Evolutionary conservation across 164 flowering plant genomes (phyloP).

Genomic region (Vitis riparia): DNA sequence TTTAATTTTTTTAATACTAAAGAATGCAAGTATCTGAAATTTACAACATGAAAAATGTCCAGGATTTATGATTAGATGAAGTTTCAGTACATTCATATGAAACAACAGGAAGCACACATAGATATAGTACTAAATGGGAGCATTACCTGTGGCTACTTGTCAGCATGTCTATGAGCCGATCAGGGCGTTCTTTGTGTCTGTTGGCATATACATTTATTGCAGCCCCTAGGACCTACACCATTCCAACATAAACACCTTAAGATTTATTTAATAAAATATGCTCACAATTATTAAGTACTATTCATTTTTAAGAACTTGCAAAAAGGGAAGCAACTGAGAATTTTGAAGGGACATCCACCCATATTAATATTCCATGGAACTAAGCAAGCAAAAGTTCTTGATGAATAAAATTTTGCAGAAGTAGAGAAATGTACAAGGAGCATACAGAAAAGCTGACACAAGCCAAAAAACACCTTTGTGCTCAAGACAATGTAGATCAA

Average conservation of each 20-base stretch:
- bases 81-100: neutral
- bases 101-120: neutral
- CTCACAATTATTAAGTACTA: neutral
- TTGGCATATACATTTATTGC: slow-evolving; percentile 97
- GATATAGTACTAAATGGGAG: neutral
- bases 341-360: neutral
- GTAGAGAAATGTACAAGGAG: too few species aligned
- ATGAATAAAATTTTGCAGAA: too few species aligned
- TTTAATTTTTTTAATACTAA: too few species aligned
- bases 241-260: neutral
- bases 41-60: neutral
- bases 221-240: slow-evolving; percentile 83
- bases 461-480: too few species aligned
- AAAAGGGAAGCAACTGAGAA: neutral
- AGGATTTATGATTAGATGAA: neutral
- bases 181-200: slow-evolving; percentile 95
- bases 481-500: too few species aligned
- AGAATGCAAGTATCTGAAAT: neutral
- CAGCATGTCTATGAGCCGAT: slow-evolving; percentile 97
- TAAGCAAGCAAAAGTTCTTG: too few species aligned
- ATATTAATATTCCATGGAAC: neutral
- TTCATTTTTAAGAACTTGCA: too few species aligned
- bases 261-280: neutral
- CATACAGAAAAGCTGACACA: too few species aligned
- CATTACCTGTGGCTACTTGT: slow-evolving; percentile 93